Conservation (phyloP, 495 filamentous ascomycete genomes). For the Penicillium paradoxum region DNA sequence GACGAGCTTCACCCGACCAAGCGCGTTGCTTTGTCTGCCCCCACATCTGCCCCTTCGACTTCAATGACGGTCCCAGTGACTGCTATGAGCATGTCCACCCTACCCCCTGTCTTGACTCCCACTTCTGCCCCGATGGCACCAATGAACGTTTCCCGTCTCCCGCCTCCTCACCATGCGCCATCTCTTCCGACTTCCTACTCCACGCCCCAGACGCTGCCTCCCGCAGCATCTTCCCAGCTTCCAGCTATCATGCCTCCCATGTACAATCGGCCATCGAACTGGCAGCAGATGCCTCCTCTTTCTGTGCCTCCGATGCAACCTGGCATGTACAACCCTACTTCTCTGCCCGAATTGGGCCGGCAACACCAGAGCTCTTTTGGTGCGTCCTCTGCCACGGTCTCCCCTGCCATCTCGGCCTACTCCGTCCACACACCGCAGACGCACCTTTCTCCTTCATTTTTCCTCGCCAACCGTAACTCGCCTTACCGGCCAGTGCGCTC, state of each 20-base stretch:
- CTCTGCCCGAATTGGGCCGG: conserved; percentile 43
- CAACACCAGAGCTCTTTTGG: conserved; percentile 35
- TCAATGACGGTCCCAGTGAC: conserved; percentile 29
- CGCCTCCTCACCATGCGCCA: conserved; percentile 51
- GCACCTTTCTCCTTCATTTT: conserved; percentile 59
- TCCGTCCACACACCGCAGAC: conserved; percentile 45
- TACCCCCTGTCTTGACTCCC: conserved; percentile 35
- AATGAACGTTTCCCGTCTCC: conserved; percentile 46
- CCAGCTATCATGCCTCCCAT: conserved; percentile 56
- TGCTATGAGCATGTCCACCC: conserved; percentile 32
- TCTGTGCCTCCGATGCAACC: conserved; percentile 30
- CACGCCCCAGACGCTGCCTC: conserved; percentile 32
- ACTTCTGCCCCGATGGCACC: conserved; percentile 33
- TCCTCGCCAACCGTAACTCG: conserved; percentile 63
- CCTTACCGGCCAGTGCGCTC: conserved; percentile 88
- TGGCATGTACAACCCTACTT: conserved; percentile 49
- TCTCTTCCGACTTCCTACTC: conserved; percentile 42
- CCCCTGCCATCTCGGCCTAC: conserved; percentile 40
- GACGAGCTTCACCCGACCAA: conserved; percentile 64
- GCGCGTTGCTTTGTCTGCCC: conserved; percentile 38
- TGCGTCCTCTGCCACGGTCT: conserved; percentile 35
- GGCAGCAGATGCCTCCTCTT: conserved; percentile 45
- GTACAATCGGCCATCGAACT: conserved; percentile 48
- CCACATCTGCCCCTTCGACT: conserved; percentile 29
- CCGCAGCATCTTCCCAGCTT: conserved; percentile 51